Evolutionary conservation across 2,329 filamentous ascomycete species (phyloP).

Genomic region (Exophiala alcalophila): DNA sequence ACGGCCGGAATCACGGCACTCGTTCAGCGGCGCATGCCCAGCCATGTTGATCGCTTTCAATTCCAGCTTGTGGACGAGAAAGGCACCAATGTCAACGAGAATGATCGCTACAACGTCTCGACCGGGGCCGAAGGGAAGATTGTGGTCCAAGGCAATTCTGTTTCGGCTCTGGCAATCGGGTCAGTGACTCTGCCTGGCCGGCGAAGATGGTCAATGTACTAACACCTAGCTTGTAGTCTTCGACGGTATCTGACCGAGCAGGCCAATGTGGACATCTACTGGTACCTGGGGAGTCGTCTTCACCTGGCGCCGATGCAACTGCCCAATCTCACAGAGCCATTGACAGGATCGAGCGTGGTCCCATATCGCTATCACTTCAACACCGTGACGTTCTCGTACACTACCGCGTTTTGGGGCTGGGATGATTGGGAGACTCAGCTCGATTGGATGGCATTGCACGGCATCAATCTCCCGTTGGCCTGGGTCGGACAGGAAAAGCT

Average conservation of each 20-base stretch:
- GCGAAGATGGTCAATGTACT: too few species aligned
- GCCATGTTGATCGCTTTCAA: constrained; percentile 1
- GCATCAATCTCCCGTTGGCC: constrained; percentile 52
- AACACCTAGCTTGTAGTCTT: background rate
- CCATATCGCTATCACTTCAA: constrained; percentile 53
- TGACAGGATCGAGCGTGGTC: constrained; percentile 41
- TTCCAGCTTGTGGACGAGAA: background rate
- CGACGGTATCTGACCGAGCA: constrained; percentile 41
- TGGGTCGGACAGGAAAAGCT: constrained; percentile 55
- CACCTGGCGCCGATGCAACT: constrained; percentile 37
- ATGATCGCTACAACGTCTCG: constrained; percentile 2
- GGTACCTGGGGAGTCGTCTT: constrained; percentile 49
- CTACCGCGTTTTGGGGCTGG: constrained; percentile 53
- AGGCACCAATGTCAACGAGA: background rate
- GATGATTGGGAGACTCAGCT: constrained; percentile 53
- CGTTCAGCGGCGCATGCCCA: constrained; percentile 1
- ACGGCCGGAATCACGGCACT: too few species aligned
- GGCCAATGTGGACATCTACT: constrained; percentile 47
- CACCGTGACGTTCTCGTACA: constrained; percentile 53
- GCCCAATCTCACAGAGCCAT: constrained; percentile 35
- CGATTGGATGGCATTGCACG: constrained; percentile 54
- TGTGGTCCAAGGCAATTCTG: constrained; percentile 1
- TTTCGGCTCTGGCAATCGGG: constrained; percentile 6
- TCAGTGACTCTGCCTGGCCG: constrained; percentile 7
- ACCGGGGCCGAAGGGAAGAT: constrained; percentile 1